phyloP scores from a whole-genome alignment of 2,329 filamentous ascomycete species.

The Hypoxylon rubiginosum region DNA sequence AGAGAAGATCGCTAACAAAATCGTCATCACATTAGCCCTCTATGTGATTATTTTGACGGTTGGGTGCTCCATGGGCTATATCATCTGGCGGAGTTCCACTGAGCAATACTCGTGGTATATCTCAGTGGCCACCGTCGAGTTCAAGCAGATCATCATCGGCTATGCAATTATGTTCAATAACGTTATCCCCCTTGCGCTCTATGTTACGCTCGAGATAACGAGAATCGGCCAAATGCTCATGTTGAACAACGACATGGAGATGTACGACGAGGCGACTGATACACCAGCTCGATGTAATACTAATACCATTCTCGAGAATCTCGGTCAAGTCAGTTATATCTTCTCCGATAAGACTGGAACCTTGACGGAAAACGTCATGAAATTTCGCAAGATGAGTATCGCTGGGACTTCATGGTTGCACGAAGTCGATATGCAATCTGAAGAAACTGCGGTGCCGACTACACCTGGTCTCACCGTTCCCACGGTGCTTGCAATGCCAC shows the following conservation, averaged over 20 bases:
- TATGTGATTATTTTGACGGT: conserved; percentile 85
- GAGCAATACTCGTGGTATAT: conserved; percentile 85
- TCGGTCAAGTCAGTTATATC: conserved; percentile 90
- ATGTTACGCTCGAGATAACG: conserved; percentile 90
- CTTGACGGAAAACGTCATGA: conserved; percentile 94
- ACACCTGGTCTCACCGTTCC: conserved; percentile 11
- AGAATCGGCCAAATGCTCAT: conserved; percentile 85
- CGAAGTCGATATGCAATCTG: conserved; percentile 72
- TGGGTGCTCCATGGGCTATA: conserved; percentile 85
- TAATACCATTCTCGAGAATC: conserved; percentile 93
- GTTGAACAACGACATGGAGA: conserved; percentile 83
- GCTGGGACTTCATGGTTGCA: conserved; percentile 92
- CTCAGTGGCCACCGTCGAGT: conserved; percentile 75
- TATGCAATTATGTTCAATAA: conserved; percentile 99
- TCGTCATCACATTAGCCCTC: conserved; percentile 83
- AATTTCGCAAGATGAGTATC: conserved; percentile 91
- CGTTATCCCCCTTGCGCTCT: conserved; percentile 90
- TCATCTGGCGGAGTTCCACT: conserved; percentile 77
- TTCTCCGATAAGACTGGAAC: conserved; percentile 97
- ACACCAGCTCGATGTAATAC: conserved; percentile 92
- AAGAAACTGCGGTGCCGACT: conserved; percentile 16
- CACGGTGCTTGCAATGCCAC: conserved; percentile 29
- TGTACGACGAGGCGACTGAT: conserved; percentile 88
- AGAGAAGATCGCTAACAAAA: conserved; percentile 81
- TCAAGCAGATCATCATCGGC: conserved; percentile 86